Evolutionary conservation across 139 green algal genomes (phyloP).

Genomic region (Coelastrella sp.): DNA sequence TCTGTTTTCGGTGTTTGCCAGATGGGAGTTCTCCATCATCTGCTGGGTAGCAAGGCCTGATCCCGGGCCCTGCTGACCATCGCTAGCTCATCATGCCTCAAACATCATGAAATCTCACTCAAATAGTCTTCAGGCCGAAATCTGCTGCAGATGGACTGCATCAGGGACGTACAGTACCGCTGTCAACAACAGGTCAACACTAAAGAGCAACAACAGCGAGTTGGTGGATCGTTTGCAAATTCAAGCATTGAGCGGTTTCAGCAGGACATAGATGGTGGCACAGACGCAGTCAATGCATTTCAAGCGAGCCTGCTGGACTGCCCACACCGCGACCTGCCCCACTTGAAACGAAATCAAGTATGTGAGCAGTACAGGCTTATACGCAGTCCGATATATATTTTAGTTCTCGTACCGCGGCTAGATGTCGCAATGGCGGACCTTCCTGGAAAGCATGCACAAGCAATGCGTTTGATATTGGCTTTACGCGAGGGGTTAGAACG

Average conservation of each 20-base stretch:
- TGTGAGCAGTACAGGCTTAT: no score
- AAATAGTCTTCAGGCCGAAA: neutral
- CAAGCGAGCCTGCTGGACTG: neutral
- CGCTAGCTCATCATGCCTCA: neutral
- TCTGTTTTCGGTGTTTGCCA: neutral
- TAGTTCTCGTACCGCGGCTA: neutral
- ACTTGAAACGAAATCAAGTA: no score
- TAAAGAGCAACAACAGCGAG: neutral
- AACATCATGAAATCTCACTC: no score
- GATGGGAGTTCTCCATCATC: neutral
- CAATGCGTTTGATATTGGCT: constrained; percentile 68
- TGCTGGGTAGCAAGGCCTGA: neutral
- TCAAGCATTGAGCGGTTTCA: no score
- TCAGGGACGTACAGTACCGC: constrained; percentile 5
- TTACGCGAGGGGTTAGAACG: constrained; percentile 76
- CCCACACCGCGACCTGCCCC: neutral
- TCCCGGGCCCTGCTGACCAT: neutral
- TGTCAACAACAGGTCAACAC: neutral
- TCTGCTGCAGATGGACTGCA: neutral
- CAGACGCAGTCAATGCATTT: neutral
- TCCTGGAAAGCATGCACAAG: constrained; percentile 69
- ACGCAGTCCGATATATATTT: neutral
- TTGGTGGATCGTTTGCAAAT: no score
- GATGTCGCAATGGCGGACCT: constrained; percentile 73
- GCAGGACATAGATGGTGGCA: neutral